A percentile compares a stretch with the other conserved stretches of the same genome.
phyloP scores from a whole-genome alignment of 305 asterid species.

The Fraxinus ornus region DNA sequence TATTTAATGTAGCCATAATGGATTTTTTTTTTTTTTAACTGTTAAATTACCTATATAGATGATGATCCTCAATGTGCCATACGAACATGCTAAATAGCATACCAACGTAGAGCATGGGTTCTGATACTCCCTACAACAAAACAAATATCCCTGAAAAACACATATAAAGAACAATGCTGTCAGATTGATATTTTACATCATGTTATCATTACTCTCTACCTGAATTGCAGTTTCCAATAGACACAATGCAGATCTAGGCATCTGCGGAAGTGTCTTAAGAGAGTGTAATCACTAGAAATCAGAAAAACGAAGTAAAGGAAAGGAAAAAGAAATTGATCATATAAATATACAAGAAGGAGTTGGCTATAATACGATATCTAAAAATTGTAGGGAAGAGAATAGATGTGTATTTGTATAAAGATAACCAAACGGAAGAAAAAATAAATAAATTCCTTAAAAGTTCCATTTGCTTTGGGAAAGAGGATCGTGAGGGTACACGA shows the following conservation, averaged over 20 bases:
- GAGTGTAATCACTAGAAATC: background rate
- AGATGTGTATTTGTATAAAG: background rate
- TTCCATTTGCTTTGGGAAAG: conserved; percentile 47
- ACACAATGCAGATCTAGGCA: conserved; percentile 32
- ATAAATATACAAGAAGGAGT: background rate
- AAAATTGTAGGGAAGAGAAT: background rate
- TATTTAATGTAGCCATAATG: background rate
- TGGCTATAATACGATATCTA: background rate
- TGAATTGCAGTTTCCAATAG: conserved; percentile 35
- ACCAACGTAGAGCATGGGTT: conserved; percentile 53
- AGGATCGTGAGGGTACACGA: conserved; percentile 31
- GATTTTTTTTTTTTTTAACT: background rate
- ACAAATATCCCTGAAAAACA: background rate
- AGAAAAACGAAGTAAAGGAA: background rate
- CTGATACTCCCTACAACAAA: conserved; percentile 42
- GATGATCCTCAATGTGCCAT: conserved; percentile 54
- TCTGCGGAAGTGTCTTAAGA: conserved; percentile 31
- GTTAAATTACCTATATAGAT: conserved; percentile 38
- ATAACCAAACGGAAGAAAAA: background rate
- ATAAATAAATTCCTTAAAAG: conserved; percentile 28
- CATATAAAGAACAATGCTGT: background rate
- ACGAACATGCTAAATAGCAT: conserved; percentile 57
- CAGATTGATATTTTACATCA: background rate
- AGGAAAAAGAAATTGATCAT: no score
- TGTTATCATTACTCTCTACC: conserved; percentile 22